These are phyloP conservation scores for Penicillium chermesinum DNA, from an alignment of 495 filamentous ascomycete genomes.

Conservation along the genomic window DNA sequence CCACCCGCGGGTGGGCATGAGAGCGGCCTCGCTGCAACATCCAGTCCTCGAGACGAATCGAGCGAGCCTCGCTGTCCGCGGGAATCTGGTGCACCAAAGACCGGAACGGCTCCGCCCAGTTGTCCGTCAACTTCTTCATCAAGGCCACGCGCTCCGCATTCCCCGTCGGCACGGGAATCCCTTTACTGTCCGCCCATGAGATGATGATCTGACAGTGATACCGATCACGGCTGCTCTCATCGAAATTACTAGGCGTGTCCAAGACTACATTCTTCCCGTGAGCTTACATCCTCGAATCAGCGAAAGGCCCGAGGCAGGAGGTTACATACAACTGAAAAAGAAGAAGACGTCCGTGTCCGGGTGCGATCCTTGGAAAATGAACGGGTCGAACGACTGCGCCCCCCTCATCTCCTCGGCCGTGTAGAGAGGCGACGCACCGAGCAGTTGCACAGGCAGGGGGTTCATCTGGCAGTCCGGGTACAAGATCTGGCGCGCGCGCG, in stretches of 20 bases:
- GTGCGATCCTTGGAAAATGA: conserved; percentile 56
- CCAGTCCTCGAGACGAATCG: conserved; percentile 55
- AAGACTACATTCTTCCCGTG: conserved; percentile 35
- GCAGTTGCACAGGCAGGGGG: conserved; percentile 43
- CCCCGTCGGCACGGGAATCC: conserved; percentile 36
- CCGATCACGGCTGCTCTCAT: conserved; percentile 28
- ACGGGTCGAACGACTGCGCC: conserved; percentile 50
- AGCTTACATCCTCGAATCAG: too few relatives aligned
- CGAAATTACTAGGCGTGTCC: conserved; percentile 45
- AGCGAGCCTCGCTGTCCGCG: conserved; percentile 41
- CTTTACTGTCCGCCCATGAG: conserved; percentile 46
- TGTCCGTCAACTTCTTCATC: conserved; percentile 47
- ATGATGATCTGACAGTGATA: conserved; percentile 48
- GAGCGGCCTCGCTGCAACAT: conserved; percentile 23
- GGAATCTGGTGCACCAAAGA: conserved; percentile 43
- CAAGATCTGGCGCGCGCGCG: conserved; percentile 35
- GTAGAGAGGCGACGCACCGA: conserved; percentile 43
- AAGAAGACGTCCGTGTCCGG: conserved; percentile 52
- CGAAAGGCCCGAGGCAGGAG: too few relatives aligned
- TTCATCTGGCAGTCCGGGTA: conserved; percentile 36
- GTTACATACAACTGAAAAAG: conserved; percentile 45
- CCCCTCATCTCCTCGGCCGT: conserved; percentile 33
- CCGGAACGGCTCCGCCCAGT: conserved; percentile 54
- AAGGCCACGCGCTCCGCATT: conserved; percentile 40
- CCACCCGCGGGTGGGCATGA: conserved; percentile 35